Base-by-base conservation (phyloP, 257 asterid species). In the Solanum paucissectum region DNA sequence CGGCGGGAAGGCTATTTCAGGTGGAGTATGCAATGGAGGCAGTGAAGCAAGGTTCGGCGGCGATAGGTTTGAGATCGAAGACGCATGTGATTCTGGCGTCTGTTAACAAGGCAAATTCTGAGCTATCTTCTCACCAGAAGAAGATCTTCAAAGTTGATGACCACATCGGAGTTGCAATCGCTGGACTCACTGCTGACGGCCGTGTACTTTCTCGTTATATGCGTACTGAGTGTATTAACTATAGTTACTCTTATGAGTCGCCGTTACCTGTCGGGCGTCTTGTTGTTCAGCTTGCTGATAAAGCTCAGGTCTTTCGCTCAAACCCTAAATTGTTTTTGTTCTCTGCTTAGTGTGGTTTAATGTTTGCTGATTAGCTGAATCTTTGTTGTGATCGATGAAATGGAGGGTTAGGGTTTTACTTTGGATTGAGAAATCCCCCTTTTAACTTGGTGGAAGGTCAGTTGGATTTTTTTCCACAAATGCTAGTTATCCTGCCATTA, bases 21-120 rank as follows among this genome's bases (percentile, higher is more conserved):
- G 99, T 97, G 29, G 99, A 97, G 86, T 97, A 96, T 89, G 98
- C 99, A 12, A 97, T 97, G 99, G 99, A 97, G 91, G 99, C 99
- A 52, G 99, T 95, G 90, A 96, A 97, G 92, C 99, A 96, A 91
- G 99, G 99, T 72, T 95, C 99, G 58, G 99, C 99, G 83, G 99
- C 99, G 87, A 95, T 97, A 66, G 99, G 99, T 58, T 89, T 97
- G 92, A 89, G 99, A 95, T 95, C 99, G 87, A 97, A 95, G 94
- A 92, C 98, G 5, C 98, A 96, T 87, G 99, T 95, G 90, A 95
- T 97, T 66, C 91, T 97, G 87, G 98, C 98, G 12, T 91, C 94
- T 34, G 98, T 96, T 29, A 97, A 97, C 90, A 97, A 97, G 95
- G 95, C 98, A 5, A 96, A 90, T 87, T 94, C 98, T 23, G 99